Percentiles rank a stretch among this genome's conserved stretches.
Evolutionary conservation across 352 stramenopile species (phyloP).

Genomic region (Elongisporangium undulatum): DNA sequence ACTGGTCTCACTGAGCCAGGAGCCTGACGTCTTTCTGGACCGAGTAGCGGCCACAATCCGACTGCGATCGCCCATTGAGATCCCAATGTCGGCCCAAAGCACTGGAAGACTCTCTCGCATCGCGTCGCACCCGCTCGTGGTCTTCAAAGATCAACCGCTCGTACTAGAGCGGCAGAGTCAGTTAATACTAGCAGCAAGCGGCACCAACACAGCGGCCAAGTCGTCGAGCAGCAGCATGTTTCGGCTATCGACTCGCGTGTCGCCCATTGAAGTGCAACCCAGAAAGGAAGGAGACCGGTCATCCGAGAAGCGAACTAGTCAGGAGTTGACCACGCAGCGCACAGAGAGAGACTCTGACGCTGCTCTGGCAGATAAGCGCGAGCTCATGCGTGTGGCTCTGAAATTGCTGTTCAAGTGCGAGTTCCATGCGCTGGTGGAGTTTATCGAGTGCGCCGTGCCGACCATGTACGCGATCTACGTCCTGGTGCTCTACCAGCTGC

Average conservation of each 20-base stretch:
- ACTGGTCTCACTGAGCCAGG: background rate
- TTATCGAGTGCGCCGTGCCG: background rate
- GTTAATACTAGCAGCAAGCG: no score
- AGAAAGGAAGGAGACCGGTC: background rate
- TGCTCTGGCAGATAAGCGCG: background rate
- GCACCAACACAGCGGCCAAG: no score
- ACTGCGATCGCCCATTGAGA: background rate
- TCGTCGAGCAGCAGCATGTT: background rate
- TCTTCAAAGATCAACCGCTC: background rate
- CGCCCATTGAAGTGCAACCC: background rate
- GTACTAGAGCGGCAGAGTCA: no score
- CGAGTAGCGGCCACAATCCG: background rate
- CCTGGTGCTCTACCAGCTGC: background rate
- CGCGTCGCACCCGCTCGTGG: background rate
- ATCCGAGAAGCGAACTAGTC: background rate
- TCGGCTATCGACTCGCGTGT: background rate
- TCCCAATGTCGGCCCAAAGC: background rate
- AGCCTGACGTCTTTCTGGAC: background rate
- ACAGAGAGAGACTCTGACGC: no score
- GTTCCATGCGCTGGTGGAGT: background rate
- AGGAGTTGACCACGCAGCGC: background rate
- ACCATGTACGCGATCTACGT: background rate
- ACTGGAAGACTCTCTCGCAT: background rate
- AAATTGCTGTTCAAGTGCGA: background rate
- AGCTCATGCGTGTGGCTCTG: background rate